A percentile compares a stretch with the other conserved stretches of the same genome.
These are phyloP conservation scores for Adansonia madagascariensis DNA, from an alignment of 441 rosid species.

Conservation along the genomic window DNA sequence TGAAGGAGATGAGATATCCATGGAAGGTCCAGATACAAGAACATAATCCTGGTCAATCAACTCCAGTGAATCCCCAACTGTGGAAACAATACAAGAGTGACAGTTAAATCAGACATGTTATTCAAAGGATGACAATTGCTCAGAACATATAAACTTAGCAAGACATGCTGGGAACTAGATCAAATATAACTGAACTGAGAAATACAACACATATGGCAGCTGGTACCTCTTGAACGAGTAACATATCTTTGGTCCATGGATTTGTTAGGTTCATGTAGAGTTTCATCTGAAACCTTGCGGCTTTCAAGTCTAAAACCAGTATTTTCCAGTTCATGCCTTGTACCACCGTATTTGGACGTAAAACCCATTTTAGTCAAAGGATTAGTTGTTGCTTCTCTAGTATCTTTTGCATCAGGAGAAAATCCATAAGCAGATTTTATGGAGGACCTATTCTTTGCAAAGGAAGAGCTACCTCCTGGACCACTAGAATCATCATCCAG, in stretches of 20 bases:
- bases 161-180: slow-evolving; percentile 11
- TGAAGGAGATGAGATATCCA: slow-evolving; percentile 61
- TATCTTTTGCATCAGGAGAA: slow-evolving; percentile 47
- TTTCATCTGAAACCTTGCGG: slow-evolving; percentile 47
- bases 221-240: slow-evolving; percentile 60
- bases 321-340: slow-evolving; percentile 43
- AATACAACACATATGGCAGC: slow-evolving; percentile 30
- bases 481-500: slow-evolving; percentile 82
- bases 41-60: slow-evolving; percentile 88
- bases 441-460: slow-evolving; percentile 48
- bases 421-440: slow-evolving; percentile 57
- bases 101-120: slow-evolving; percentile 18
- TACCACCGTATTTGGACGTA: slow-evolving; percentile 47
- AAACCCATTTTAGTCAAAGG: slow-evolving; percentile 44
- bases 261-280: slow-evolving; percentile 46
- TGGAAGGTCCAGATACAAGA: slow-evolving; percentile 78
- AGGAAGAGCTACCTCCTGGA: slow-evolving; percentile 78
- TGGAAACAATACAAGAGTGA: slow-evolving; percentile 20
- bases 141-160: slow-evolving; percentile 16
- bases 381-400: slow-evolving; percentile 48
- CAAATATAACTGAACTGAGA: slow-evolving; percentile 16
- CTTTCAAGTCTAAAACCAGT: slow-evolving; percentile 45
- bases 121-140: slow-evolving; percentile 23
- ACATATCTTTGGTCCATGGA: slow-evolving; percentile 52
- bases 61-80: slow-evolving; percentile 78